These are phyloP conservation scores for Raphanus raphanistrum DNA, from an alignment of 345 rosid species.

Conservation along the genomic window DNA sequence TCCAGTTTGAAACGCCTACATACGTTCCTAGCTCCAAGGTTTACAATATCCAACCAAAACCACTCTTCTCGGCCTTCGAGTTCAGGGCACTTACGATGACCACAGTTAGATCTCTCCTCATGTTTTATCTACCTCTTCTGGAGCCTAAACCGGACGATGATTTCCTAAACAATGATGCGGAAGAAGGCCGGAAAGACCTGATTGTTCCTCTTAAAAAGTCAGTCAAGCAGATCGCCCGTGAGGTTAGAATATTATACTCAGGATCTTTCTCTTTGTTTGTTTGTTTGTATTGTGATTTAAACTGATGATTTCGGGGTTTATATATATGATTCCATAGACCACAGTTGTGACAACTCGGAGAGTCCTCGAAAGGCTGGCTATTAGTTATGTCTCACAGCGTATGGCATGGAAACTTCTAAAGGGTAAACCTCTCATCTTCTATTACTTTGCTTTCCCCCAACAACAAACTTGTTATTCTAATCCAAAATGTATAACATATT, in stretches of 20 bases:
- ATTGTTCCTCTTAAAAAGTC: constrained; percentile 86
- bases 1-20: constrained; percentile 48
- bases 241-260: constrained; percentile 75
- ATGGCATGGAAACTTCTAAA: constrained; percentile 98
- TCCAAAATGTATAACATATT: neutral
- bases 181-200: constrained; percentile 55
- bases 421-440: constrained; percentile 53
- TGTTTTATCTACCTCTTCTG: constrained; percentile 87
- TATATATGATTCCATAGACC: constrained; percentile 52
- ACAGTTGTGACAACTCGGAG: constrained; percentile 87
- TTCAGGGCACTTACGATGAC: constrained; percentile 73
- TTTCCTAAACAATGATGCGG: constrained; percentile 55
- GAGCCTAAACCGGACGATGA: constrained; percentile 76
- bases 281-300: constrained; percentile 12
- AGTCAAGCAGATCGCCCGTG: constrained; percentile 80
- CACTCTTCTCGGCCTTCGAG: constrained; percentile 85
- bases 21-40: constrained; percentile 55
- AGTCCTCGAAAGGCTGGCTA: constrained; percentile 83
- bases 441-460: neutral
- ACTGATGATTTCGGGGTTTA: neutral
- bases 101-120: constrained; percentile 76
- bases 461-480: neutral
- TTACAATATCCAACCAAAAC: constrained; percentile 71
- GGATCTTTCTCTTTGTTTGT: neutral
- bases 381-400: constrained; percentile 75